These are phyloP conservation scores for Globisporangium perplexum DNA, from an alignment of 352 stramenopile species.

Conservation along the genomic window DNA sequence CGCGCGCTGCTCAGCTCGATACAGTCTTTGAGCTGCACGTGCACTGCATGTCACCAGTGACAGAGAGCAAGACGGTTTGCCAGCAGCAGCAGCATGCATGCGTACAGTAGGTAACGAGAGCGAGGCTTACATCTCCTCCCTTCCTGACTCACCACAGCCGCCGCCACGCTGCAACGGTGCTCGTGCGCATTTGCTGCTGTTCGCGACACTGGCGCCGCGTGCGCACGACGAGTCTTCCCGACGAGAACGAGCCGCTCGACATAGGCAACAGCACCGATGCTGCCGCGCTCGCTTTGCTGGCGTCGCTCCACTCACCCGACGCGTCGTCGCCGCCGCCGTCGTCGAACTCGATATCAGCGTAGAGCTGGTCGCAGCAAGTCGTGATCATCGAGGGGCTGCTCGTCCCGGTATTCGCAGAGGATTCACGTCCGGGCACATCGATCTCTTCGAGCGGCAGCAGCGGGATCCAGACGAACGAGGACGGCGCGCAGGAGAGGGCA, in stretches of 20 bases:
- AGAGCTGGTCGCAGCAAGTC: neutral
- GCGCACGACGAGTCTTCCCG: constrained; percentile 7
- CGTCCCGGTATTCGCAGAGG: neutral
- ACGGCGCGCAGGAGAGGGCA: constrained; percentile 2
- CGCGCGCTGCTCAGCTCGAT: too few species aligned
- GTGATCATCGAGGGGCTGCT: neutral
- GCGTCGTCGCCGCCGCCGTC: neutral
- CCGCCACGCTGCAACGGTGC: constrained; percentile 6
- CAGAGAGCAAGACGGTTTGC: too few species aligned
- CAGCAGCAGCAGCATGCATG: too few species aligned
- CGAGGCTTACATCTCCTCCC: too few species aligned
- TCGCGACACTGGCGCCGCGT: constrained; percentile 12
- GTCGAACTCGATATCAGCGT: constrained; percentile 5
- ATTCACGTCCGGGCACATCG: neutral
- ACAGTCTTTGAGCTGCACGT: too few species aligned
- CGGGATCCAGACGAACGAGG: constrained; percentile 2
- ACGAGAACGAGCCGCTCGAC: neutral
- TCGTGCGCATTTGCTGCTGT: constrained; percentile 2
- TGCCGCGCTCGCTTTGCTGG: neutral
- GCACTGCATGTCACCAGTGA: too few species aligned
- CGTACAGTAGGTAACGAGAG: neutral
- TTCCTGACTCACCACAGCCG: constrained; percentile 9
- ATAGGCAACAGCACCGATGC: neutral
- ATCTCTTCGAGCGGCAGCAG: neutral
- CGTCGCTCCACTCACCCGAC: neutral